phyloP scores from a whole-genome alignment of 2,329 filamentous ascomycete species.

The Exophiala viscosa region DNA sequence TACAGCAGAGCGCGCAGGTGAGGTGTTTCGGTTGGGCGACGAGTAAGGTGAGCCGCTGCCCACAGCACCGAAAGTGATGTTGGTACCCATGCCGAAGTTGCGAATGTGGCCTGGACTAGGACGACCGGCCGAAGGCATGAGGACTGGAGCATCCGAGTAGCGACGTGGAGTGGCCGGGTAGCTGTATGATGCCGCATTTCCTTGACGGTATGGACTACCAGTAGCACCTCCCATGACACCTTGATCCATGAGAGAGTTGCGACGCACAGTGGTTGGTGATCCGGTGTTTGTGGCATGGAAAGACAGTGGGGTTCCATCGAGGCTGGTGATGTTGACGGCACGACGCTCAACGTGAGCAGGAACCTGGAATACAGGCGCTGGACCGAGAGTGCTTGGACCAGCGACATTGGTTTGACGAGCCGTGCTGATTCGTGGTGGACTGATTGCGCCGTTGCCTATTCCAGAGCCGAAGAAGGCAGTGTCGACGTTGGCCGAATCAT shows the following conservation, averaged over 20 bases:
- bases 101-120: constrained; percentile 2
- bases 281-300: not conserved
- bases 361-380: not conserved
- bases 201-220: not conserved
- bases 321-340: constrained; percentile 7
- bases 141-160: not conserved
- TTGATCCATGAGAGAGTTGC: not conserved
- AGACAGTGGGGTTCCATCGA: constrained; percentile 1
- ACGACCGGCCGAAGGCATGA: constrained; percentile 4
- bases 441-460: constrained; percentile 14
- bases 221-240: not conserved
- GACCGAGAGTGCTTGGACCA: not conserved
- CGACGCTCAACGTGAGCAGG: constrained; percentile 7
- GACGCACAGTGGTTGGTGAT: not conserved
- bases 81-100: constrained; percentile 2
- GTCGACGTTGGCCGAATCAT: not conserved
- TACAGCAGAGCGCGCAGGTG: not conserved
- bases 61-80: not conserved
- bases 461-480: constrained; percentile 5
- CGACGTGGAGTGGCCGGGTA: not conserved
- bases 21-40: not conserved
- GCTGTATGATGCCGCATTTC: not conserved
- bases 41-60: not conserved
- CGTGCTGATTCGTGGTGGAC: constrained; percentile 13
- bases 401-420: constrained; percentile 5